phyloP scores from a whole-genome alignment of 768 basidiomycete species.

The Lenzites betulinus region DNA sequence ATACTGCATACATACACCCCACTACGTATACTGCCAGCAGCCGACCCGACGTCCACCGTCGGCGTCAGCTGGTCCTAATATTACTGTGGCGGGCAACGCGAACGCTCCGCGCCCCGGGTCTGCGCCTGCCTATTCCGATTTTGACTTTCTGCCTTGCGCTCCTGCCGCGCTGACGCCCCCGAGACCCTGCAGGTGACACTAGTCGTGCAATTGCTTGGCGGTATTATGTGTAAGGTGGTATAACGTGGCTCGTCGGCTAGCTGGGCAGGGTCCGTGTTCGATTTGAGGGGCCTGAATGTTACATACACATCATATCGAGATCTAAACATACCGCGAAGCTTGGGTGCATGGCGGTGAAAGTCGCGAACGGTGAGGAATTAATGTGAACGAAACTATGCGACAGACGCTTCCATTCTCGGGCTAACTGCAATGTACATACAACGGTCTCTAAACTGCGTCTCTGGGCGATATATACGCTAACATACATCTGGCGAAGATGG shows the following conservation, averaged over 20 bases:
- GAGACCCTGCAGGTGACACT: too few relatives aligned
- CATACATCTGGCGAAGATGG: constrained; percentile 3
- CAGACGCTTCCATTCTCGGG: not conserved
- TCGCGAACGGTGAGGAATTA: not conserved
- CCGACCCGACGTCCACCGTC: not conserved
- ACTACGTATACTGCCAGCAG: too few relatives aligned
- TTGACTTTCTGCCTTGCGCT: not conserved
- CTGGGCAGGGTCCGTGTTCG: too few relatives aligned
- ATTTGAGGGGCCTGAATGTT: too few relatives aligned
- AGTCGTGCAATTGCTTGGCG: too few relatives aligned
- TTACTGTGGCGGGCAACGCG: too few relatives aligned
- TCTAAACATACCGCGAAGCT: too few relatives aligned
- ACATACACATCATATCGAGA: too few relatives aligned
- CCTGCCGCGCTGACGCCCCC: not conserved
- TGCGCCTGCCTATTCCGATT: constrained; percentile 8
- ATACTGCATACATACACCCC: not conserved
- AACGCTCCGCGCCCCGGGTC: not conserved
- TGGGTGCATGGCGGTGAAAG: too few relatives aligned
- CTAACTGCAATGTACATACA: constrained; percentile 5
- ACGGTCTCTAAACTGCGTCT: constrained; percentile 1
- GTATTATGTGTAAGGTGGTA: too few relatives aligned
- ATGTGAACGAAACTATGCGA: not conserved
- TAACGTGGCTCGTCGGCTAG: too few relatives aligned
- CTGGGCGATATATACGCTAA: constrained; percentile 5
- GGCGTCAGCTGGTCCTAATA: too few relatives aligned